A percentile compares a stretch with the other conserved stretches of the same genome.
These are phyloP conservation scores for Straminergon stramineum DNA, from an alignment of 225 moss, liverwort and hornwort species.

Conservation along the genomic window DNA sequence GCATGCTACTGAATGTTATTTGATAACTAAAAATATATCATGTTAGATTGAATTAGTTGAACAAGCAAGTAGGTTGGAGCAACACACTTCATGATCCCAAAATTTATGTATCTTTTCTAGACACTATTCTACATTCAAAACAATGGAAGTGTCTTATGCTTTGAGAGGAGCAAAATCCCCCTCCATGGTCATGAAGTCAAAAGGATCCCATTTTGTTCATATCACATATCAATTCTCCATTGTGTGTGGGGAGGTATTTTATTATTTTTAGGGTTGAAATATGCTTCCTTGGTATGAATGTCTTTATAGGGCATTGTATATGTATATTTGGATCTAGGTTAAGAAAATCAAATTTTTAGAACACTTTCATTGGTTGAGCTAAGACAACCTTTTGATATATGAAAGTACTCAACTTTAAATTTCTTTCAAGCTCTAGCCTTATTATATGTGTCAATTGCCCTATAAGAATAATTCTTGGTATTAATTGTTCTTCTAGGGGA, in stretches of 20 bases:
- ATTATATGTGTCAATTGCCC: too few species aligned
- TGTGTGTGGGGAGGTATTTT: background rate
- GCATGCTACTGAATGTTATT: too few species aligned
- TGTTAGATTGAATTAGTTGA: background rate
- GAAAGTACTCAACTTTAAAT: background rate
- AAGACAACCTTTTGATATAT: background rate
- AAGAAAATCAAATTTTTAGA: too few species aligned
- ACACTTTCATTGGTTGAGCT: background rate
- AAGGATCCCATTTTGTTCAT: background rate
- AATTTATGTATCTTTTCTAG: background rate
- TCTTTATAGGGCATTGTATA: background rate
- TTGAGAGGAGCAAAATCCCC: background rate
- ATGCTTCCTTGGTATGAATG: background rate
- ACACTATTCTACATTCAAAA: background rate
- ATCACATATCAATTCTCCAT: background rate
- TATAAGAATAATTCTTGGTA: too few species aligned
- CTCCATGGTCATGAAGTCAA: accelerated
- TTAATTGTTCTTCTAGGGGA: too few species aligned
- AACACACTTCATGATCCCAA: background rate
- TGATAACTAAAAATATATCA: background rate
- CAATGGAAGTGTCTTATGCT: background rate
- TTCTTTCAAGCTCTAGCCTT: background rate
- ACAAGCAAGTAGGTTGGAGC: background rate
- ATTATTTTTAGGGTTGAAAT: background rate
- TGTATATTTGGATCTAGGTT: too few species aligned